These are phyloP conservation scores for Dictyophora rubrovolvata DNA, from an alignment of 768 basidiomycete genomes.

Conservation along the genomic window DNA sequence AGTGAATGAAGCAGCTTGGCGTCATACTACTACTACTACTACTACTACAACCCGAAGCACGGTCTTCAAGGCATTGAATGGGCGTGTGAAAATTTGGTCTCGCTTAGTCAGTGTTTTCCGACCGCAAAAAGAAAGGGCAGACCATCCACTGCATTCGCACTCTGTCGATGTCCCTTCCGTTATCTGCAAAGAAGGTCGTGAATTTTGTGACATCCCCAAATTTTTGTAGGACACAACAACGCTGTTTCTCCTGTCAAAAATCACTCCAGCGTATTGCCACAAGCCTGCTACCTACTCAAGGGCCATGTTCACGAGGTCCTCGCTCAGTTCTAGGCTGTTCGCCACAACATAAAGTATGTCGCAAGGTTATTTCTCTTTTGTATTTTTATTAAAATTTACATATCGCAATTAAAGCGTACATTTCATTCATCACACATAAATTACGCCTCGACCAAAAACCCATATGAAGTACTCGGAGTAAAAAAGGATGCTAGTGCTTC, in stretches of 20 bases:
- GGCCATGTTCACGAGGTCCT: background rate
- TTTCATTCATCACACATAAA: slow-evolving; percentile 60
- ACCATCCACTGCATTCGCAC: background rate
- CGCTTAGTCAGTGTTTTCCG: background rate
- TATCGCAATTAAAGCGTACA: slow-evolving; percentile 41
- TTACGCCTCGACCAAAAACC: slow-evolving; percentile 58
- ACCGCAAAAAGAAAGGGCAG: background rate
- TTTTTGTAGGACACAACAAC: background rate
- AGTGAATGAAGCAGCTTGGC: no score
- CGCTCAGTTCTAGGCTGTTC: background rate
- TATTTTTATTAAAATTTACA: background rate
- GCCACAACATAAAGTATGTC: background rate
- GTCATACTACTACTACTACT: no score
- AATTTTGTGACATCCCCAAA: background rate
- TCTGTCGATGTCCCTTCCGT: background rate
- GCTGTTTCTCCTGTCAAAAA: background rate
- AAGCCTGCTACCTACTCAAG: background rate
- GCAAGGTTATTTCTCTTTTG: background rate
- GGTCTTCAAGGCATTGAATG: no score
- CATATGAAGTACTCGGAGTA: slow-evolving; percentile 87
- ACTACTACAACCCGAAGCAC: no score
- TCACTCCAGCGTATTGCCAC: background rate
- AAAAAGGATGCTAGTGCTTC: slow-evolving; percentile 68
- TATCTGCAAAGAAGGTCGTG: background rate
- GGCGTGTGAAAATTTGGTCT: no score